Base-by-base conservation (phyloP, 2,329 filamentous ascomycete species). In the Colletotrichum kahawae region DNA sequence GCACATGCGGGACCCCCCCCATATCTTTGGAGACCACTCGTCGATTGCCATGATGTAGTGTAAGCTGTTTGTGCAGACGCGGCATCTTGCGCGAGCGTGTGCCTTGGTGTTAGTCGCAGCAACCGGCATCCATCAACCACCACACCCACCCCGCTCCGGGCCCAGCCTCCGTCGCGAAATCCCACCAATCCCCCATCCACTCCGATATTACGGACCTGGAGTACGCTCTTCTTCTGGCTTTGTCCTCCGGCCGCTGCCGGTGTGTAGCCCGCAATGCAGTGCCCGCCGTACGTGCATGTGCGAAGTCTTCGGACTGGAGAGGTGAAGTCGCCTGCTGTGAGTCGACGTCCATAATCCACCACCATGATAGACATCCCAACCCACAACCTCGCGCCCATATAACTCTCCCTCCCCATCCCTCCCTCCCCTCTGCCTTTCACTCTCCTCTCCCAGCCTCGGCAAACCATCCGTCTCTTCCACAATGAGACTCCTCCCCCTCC, bases 181-280 rank as follows among this genome's bases (percentile, higher is more conserved):
- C 69, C 69, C 69, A 71, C 69, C 69, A 71, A 71, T 71, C 69
- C 69, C 29, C 43, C 62, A 21, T 13, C 51, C n/a, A 3, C 62
- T 59, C 62, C 62, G 69, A 67, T 59, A 71, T 66, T 67, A 34
- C 51, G 51, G 60, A 43, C 33, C 48, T 31, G 68, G 34, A 13
- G 13, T 4, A 24, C 51, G 63, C 14, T 29, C 34, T 59, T 67
- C 48, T 27, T 27, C 48, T 33, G 31, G 21, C 6, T 16, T 4
- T 18, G 31, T 38, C 7, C 24, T 27, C 18, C 48, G 54, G 51
- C 24, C 24, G 24, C 12, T 18, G 51, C 16, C 9, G 33, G 4
- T n/a, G 48, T 24, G 14, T 3, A 34, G 18, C 57, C 29, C 29
- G 0, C 4, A 4, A 51, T 21, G 43, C 13, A n/a, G 18, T 9